Evolutionary conservation across 2,329 filamentous ascomycete genomes (phyloP).

Genomic region (Fusarium sublunatum): DNA sequence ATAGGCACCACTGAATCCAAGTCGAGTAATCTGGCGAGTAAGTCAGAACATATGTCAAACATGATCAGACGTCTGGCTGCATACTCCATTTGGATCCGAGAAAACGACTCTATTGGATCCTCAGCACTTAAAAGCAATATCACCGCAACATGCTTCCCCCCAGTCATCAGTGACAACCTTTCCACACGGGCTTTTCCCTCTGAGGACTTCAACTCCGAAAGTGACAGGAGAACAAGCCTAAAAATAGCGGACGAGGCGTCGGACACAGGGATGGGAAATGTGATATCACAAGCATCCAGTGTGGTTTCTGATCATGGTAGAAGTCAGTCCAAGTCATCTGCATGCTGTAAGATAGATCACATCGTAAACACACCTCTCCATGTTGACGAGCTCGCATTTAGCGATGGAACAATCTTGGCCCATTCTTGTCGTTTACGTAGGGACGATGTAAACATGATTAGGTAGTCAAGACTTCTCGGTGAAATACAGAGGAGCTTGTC

Average conservation of each 20-base stretch:
- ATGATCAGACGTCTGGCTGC: constrained; percentile 35
- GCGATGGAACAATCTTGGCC: constrained; percentile 46
- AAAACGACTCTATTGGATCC: constrained; percentile 50
- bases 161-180: constrained; percentile 56
- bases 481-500: no score
- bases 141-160: constrained; percentile 54
- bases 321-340: constrained; percentile 8
- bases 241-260: constrained; percentile 39
- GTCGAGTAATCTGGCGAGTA: constrained; percentile 46
- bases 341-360: constrained; percentile 5
- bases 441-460: constrained; percentile 55
- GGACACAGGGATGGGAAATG: constrained; percentile 50
- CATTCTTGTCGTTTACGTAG: constrained; percentile 54
- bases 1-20: constrained; percentile 52
- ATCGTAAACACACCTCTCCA: constrained; percentile 45
- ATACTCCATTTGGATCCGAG: constrained; percentile 57
- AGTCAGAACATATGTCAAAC: background rate
- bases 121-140: constrained; percentile 57
- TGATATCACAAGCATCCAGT: constrained; percentile 59
- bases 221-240: constrained; percentile 56
- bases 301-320: constrained; percentile 51
- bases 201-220: constrained; percentile 50
- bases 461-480: background rate
- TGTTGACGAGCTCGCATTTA: constrained; percentile 35
- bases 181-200: constrained; percentile 52